These are phyloP conservation scores for Linum trigynum DNA, from an alignment of 345 rosid genomes.

Conservation along the genomic window DNA sequence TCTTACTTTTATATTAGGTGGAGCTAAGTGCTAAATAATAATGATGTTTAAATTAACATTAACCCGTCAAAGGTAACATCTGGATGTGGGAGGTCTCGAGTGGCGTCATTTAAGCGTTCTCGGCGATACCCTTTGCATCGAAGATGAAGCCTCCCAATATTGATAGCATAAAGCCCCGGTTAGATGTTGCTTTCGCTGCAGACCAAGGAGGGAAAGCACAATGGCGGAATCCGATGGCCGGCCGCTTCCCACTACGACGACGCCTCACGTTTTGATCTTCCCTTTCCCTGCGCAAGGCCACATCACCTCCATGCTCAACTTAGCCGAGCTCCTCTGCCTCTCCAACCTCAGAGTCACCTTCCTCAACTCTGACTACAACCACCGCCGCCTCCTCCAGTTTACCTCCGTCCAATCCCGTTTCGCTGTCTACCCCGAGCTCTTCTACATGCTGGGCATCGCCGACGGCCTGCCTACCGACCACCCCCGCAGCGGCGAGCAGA, in stretches of 20 bases:
- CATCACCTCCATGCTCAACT: constrained; percentile 57
- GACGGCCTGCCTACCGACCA: constrained; percentile 23
- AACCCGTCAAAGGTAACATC: no score
- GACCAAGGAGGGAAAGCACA: neutral
- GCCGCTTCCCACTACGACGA: neutral
- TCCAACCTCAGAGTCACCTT: constrained; percentile 49
- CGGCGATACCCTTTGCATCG: no score
- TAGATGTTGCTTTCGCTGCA: neutral
- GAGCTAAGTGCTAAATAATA: no score
- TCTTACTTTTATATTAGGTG: no score
- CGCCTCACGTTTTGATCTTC: constrained; percentile 40
- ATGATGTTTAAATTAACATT: no score
- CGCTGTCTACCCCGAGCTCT: constrained; percentile 15
- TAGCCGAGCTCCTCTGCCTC: constrained; percentile 42
- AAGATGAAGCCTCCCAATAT: no score
- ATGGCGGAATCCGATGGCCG: neutral
- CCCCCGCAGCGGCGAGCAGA: neutral
- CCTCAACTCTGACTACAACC: constrained; percentile 33
- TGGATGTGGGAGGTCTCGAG: no score
- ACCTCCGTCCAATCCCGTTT: constrained; percentile 28
- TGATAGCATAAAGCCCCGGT: no score
- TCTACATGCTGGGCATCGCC: constrained; percentile 23
- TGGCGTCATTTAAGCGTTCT: no score
- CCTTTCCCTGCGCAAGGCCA: constrained; percentile 60
- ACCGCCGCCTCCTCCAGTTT: constrained; percentile 16